Base-by-base conservation (phyloP, 306 rosid species). In the Adenanthera pavonina region DNA sequence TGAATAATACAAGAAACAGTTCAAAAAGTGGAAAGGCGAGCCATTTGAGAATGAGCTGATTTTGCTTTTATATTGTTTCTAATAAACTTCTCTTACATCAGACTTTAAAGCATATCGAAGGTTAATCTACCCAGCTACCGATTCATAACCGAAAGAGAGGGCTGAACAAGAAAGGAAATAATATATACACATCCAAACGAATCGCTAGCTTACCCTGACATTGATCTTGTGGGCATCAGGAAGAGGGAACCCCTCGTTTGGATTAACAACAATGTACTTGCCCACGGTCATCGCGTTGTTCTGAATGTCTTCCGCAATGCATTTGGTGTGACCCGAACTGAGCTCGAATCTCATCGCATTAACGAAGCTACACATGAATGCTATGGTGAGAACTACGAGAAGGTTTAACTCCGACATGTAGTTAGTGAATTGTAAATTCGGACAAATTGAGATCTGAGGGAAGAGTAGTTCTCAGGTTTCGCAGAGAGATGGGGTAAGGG, bases 281-380 rank as follows among this genome's bases (percentile, higher is more conserved):
- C 99, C 97, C 6, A 94, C 93, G 13, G 90, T 85, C 97, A 94
- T 83, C 16, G 94, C 77, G 56, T 89, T 87, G 85, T 53, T 81
- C 82, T 87, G 91, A 6, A 95, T 88, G 15, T 92, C 94, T 78
- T 95, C 97, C 13, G 97, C 82, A 16, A 95, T 88, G 91, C 97
- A 95, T 82, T 92, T 95, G 56, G 91, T 88, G 30, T 80, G 40
- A 77, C 92, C 97, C 7, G 91, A 77, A 72, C 14, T 79, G 33
- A 95, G 87, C 73, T 95, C 97, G 87, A 91, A 91, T 16, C 94
- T 88, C 94, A 90, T 86, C 17, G 92, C 86, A 54, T 78, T 66
- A 14, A 75, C 87, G 56, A 84, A 1, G 66, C 83, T 41, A 20
- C 62, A 86, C 71, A 85, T 56, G 15, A 82, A 54, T 12, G 84